These are phyloP conservation scores for Xylariaceae sp. DNA, from an alignment of 2,329 filamentous ascomycete genomes.

Conservation along the genomic window DNA sequence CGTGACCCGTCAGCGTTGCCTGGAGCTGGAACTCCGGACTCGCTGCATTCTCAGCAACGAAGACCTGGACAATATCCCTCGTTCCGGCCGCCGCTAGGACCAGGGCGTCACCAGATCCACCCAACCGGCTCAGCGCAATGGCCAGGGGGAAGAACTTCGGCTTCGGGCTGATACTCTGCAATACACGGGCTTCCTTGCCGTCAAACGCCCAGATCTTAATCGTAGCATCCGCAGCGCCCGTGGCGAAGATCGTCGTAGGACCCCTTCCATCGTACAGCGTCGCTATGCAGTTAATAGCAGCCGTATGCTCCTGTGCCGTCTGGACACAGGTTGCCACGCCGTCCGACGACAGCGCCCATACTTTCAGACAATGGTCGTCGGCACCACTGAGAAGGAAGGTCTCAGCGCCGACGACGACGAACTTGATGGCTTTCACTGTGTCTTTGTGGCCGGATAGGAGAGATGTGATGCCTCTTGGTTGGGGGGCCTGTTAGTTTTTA, in stretches of 20 bases:
- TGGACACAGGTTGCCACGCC: constrained; percentile 40
- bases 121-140: constrained; percentile 61
- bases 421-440: constrained; percentile 76
- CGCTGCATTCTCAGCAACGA: constrained; percentile 48
- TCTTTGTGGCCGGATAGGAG: constrained; percentile 73
- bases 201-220: constrained; percentile 64
- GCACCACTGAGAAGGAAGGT: constrained; percentile 69
- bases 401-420: constrained; percentile 49
- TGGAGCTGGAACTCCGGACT: constrained; percentile 58
- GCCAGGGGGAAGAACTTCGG: constrained; percentile 80
- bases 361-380: constrained; percentile 68
- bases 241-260: constrained; percentile 53
- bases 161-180: constrained; percentile 66
- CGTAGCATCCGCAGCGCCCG: constrained; percentile 75
- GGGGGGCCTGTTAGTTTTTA: constrained; percentile 26
- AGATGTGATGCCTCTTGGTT: constrained; percentile 53
- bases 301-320: constrained; percentile 62
- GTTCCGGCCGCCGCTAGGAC: constrained; percentile 85
- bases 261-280: constrained; percentile 32
- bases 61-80: constrained; percentile 74
- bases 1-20: constrained; percentile 79
- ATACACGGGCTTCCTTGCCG: constrained; percentile 43
- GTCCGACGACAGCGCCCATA: constrained; percentile 55
- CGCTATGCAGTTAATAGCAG: constrained; percentile 66
- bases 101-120: constrained; percentile 44